These are phyloP conservation scores for Clonostachys chloroleuca DNA, from an alignment of 2,329 filamentous ascomycete species.

Conservation along the genomic window DNA sequence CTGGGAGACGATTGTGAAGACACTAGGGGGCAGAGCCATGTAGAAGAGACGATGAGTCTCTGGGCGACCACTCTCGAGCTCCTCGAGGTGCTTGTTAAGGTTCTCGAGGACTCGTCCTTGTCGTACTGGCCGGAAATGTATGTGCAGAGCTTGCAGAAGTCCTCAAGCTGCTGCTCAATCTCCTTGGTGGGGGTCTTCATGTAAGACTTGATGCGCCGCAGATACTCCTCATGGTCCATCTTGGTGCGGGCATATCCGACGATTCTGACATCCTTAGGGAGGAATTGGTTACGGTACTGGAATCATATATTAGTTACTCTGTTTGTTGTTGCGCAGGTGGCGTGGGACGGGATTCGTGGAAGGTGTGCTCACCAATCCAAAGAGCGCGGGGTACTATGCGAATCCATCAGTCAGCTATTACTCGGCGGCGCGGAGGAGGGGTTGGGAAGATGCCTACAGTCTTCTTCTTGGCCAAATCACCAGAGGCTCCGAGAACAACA, in stretches of 20 bases:
- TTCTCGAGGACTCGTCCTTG: conserved; percentile 84
- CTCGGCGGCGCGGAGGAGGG: conserved; percentile 5
- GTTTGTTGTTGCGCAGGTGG: conserved; percentile 1
- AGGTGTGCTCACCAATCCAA: conserved; percentile 81
- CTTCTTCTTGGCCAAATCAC: conserved; percentile 99
- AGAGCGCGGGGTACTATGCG: conserved; percentile 87
- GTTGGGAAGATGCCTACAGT: conserved; percentile 56
- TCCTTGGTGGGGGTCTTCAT: conserved; percentile 99
- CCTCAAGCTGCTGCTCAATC: conserved; percentile 88
- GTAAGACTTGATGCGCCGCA: conserved; percentile 92
- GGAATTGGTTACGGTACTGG: conserved; percentile 97
- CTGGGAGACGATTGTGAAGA: conserved; percentile 96
- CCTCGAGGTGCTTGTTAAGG: conserved; percentile 80
- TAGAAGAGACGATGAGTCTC: conserved; percentile 96
- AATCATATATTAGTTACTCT: conserved; percentile 4
- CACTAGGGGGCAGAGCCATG: conserved; percentile 96
- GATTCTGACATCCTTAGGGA: conserved; percentile 93
- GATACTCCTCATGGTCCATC: conserved; percentile 96
- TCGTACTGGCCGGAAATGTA: conserved; percentile 98
- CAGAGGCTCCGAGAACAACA: conserved; percentile 92
- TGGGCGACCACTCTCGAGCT: conserved; percentile 75
- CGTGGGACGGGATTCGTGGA: neutral
- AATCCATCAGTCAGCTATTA: conserved; percentile 11
- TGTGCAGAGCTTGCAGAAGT: conserved; percentile 83
- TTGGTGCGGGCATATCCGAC: conserved; percentile 98